Evolutionary conservation across 495 filamentous ascomycete genomes (phyloP).

Genomic region (Patellaria atrata): DNA sequence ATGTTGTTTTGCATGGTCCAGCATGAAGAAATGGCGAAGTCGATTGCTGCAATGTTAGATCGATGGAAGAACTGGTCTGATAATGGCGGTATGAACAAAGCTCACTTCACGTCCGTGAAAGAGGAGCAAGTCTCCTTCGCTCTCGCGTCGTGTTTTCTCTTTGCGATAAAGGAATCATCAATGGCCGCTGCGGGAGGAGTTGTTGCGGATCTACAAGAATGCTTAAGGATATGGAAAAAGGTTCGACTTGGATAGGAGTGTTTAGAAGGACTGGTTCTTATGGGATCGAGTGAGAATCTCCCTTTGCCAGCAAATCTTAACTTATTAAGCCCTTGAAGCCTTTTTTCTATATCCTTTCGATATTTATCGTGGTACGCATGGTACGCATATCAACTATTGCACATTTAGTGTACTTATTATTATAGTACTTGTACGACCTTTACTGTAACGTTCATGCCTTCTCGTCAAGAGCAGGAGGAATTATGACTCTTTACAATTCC

Average conservation of each 20-base stretch:
- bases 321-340: too few species aligned
- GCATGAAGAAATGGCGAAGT: conserved; percentile 31
- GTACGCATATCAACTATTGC: too few species aligned
- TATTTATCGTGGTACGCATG: too few species aligned
- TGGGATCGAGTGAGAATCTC: too few species aligned
- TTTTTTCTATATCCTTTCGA: too few species aligned
- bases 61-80: conserved; percentile 44
- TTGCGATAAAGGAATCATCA: conserved; percentile 35
- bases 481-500: too few species aligned
- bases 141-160: conserved; percentile 37
- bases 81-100: conserved; percentile 41
- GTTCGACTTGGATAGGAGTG: conserved; percentile 36
- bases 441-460: too few species aligned
- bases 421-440: too few species aligned
- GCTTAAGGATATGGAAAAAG: conserved; percentile 42
- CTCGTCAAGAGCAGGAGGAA: too few species aligned
- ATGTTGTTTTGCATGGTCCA: conserved; percentile 41
- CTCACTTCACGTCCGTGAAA: conserved; percentile 33
- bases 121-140: conserved; percentile 35
- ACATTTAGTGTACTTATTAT: too few species aligned
- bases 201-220: conserved; percentile 47
- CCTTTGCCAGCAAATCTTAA: too few species aligned
- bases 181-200: conserved; percentile 36
- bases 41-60: conserved; percentile 38
- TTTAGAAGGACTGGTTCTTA: too few species aligned